phyloP scores from a whole-genome alignment of 2,329 filamentous ascomycete species.

The Ceratocystis diversiconidia region DNA sequence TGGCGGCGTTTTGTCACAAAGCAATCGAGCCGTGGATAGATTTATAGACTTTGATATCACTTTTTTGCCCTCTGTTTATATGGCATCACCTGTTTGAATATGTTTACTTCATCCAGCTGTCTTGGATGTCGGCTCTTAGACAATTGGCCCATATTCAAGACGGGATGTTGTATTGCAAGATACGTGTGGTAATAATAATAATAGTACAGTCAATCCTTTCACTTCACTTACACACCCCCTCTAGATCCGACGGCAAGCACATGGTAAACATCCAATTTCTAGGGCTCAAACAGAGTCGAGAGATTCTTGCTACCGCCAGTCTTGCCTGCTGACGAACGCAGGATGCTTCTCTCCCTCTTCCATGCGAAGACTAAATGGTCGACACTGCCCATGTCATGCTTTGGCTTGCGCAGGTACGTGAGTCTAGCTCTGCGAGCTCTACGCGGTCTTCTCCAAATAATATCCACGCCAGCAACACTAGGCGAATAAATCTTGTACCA shows the following conservation, averaged over 20 bases:
- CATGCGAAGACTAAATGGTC: constrained; percentile 55
- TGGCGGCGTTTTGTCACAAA: not conserved
- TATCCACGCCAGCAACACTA: constrained; percentile 77
- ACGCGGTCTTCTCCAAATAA: constrained; percentile 76
- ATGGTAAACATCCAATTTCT: not conserved
- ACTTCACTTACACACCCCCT: not conserved
- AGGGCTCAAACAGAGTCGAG: constrained; percentile 19
- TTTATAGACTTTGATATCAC: constrained; percentile 3
- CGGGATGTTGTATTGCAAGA: constrained; percentile 13
- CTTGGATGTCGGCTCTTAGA: not conserved
- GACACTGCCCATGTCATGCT: constrained; percentile 76
- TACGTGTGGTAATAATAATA: constrained; percentile 13
- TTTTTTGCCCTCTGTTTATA: not conserved
- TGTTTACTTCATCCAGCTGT: not conserved
- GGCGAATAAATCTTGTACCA: constrained; percentile 94
- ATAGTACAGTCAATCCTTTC: constrained; percentile 17
- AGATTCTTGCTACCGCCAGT: constrained; percentile 17
- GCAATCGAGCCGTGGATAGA: constrained; percentile 1
- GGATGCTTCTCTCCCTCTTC: constrained; percentile 33
- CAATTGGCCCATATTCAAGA: not conserved
- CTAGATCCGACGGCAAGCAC: not conserved
- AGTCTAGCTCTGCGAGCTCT: constrained; percentile 73
- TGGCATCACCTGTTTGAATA: not conserved
- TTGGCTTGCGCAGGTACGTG: constrained; percentile 79
- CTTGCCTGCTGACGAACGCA: constrained; percentile 22